Base-by-base conservation (phyloP, 2,329 filamentous ascomycete species). In the Dactylonectria estremocensis region DNA sequence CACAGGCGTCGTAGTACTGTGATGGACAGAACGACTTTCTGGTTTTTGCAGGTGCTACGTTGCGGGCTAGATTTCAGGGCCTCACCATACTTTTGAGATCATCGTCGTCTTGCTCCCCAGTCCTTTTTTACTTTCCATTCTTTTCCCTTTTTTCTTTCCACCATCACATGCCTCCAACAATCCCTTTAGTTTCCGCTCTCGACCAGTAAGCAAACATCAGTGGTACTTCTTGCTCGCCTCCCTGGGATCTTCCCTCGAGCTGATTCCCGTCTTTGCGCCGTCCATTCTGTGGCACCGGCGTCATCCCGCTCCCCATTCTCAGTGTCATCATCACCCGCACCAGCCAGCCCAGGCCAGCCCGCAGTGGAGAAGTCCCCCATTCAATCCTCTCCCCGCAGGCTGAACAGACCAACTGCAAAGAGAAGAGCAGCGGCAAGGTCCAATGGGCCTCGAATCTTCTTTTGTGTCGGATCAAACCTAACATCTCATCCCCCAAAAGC, bases 291-390 rank as follows among this genome's bases (percentile, higher is more conserved):
- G 28, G 50, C 40, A 28, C 59, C 35, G 28, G 52, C 40, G 59
- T 55, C 59, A 63, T 61, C 59, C 59, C 59, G 50, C 59, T 61
- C 43, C 54, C 59, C 59, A 40, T 40, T 40, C 54, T 35, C 48
- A 4, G 24, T 28, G 40, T 50, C 48, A 16, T 24, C 49, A 53
- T 52, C 35, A 45, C 31, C 59, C 50, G 50, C 59, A 62, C 59
- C 40, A 61, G 40, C 28, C 59, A 48, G 43, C 18, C 56, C 31
- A 37, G 35, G 3, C 35, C 35, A 37, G 43, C 10, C 28, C 50
- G 31, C 11, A 40, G 59, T 62, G 59, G 50, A 37, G 43, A 60
- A 20, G 8, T 37, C 16, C 5, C 37, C 37, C 37, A 40, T 40
- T n/a, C n/a, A n/a, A n/a, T 40, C 13, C 37, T 40, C 37, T 14